These are phyloP conservation scores for Strigomonas culicis DNA, from an alignment of 208 protist genomes.

Conservation along the genomic window DNA sequence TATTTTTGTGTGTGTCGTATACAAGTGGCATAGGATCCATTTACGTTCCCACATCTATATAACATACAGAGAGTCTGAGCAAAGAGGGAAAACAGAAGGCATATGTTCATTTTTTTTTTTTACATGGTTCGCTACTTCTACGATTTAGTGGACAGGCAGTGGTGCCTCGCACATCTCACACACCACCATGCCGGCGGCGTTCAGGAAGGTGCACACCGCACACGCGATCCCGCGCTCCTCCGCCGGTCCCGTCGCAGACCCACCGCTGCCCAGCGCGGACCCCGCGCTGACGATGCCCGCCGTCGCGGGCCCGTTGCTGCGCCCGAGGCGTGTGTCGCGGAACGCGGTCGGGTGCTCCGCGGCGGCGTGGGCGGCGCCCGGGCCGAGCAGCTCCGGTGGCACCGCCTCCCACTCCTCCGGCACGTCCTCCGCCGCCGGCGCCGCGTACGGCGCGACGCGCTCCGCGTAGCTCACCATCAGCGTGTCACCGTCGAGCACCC, in stretches of 20 bases:
- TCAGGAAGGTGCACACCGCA: constrained; percentile 76
- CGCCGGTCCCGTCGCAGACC: neutral
- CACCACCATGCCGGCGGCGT: constrained; percentile 40
- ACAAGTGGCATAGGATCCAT: too few species aligned
- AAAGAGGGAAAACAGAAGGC: too few species aligned
- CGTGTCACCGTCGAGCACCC: constrained; percentile 59
- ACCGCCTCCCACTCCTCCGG: constrained; percentile 59
- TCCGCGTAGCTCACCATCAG: constrained; percentile 60
- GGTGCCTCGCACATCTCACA: constrained; percentile 87
- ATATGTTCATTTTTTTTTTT: too few species aligned
- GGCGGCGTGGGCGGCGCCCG: constrained; percentile 4
- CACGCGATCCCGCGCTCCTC: constrained; percentile 38
- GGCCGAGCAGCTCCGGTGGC: constrained; percentile 40
- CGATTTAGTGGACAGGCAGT: constrained; percentile 14
- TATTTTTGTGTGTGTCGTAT: too few species aligned
- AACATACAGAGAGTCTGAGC: too few species aligned
- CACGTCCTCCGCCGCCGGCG: constrained; percentile 17
- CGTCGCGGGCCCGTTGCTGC: neutral
- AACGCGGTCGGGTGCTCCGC: constrained; percentile 1
- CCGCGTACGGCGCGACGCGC: constrained; percentile 20
- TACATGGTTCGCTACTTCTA: neutral
- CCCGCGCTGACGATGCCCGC: neutral
- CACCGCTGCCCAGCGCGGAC: neutral
- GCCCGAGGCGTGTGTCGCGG: constrained; percentile 1
- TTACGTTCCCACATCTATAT: too few species aligned